Evolutionary conservation across 352 stramenopile genomes (phyloP), one percentile per base, ranked within the genome.

Genomic region (Lagenidium giganteum): DNA sequence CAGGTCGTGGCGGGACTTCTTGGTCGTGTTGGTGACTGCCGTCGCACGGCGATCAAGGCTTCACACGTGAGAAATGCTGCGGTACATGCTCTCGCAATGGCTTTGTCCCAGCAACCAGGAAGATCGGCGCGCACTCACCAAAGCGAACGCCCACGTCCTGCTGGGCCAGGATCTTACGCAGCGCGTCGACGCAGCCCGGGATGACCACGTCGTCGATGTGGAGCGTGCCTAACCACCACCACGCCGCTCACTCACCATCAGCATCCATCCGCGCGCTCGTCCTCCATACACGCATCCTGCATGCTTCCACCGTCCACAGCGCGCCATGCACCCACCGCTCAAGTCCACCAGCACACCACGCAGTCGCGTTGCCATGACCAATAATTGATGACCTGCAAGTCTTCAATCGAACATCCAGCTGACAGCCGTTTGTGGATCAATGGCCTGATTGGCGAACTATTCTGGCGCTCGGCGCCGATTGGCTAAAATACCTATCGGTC

Each of bases 11-110:
- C 60, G 47, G 26, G 64, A 84, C 33, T 80, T 82, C 43, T 69
- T 84, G 26, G 71, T 84, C n/a, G 68, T 84, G 41, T 84, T 84
- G n/a, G 63, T 82, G 42, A 84, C 71, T 84, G 28, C 23, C 36
- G 18, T 8, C 18, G n/a, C n/a, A n/a, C n/a, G n/a, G n/a, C n/a
- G n/a, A n/a, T n/a, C n/a, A n/a, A n/a, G n/a, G n/a, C n/a, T n/a
- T n/a, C n/a, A n/a, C n/a, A n/a, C n/a, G n/a, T n/a, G n/a, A n/a
- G n/a, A n/a, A n/a, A n/a, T n/a, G n/a, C n/a, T n/a, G n/a, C n/a
- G n/a, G n/a, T n/a, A 30, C 26, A 20, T 24, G 14, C 29, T 5
- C n/a, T 40, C 46, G 24, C 11, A 45, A 21, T 28, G 40, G 39
- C 38, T 12, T 12, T 24, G 34, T 7, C 36, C 28, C 13, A 53